These are phyloP conservation scores for Cruciata laevipes DNA, from an alignment of 257 asterid genomes.

Conservation along the genomic window DNA sequence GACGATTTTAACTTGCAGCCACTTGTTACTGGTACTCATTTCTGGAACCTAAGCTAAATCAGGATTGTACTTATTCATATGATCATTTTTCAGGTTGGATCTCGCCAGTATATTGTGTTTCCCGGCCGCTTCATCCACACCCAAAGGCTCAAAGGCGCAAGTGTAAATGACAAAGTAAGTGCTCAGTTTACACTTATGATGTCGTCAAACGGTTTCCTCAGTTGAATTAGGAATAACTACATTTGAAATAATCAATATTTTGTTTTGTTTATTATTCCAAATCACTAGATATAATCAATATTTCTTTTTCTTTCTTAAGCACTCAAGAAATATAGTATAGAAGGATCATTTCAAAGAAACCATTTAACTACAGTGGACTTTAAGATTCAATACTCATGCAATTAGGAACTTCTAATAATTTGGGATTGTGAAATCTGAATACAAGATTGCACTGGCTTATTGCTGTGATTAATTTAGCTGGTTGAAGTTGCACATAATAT, in stretches of 20 bases:
- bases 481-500: not conserved
- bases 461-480: not conserved
- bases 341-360: not conserved
- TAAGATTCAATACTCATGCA: not conserved
- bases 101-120: not conserved
- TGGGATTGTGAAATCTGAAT: not conserved
- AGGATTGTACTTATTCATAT: not conserved
- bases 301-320: not conserved
- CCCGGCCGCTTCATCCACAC: not conserved
- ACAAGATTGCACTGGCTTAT: not conserved
- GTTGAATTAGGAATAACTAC: not conserved
- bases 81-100: not conserved
- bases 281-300: not conserved
- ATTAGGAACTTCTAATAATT: not conserved
- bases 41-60: not conserved
- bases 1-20: not conserved
- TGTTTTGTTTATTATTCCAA: too few relatives aligned
- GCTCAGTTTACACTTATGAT: not conserved
- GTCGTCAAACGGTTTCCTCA: not conserved
- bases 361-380: not conserved
- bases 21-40: not conserved
- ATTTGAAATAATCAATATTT: too few relatives aligned
- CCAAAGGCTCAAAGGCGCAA: not conserved
- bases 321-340: not conserved
- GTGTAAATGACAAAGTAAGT: not conserved